Conservation (phyloP, 345 rosid genomes). For the Iberis pinnata region DNA sequence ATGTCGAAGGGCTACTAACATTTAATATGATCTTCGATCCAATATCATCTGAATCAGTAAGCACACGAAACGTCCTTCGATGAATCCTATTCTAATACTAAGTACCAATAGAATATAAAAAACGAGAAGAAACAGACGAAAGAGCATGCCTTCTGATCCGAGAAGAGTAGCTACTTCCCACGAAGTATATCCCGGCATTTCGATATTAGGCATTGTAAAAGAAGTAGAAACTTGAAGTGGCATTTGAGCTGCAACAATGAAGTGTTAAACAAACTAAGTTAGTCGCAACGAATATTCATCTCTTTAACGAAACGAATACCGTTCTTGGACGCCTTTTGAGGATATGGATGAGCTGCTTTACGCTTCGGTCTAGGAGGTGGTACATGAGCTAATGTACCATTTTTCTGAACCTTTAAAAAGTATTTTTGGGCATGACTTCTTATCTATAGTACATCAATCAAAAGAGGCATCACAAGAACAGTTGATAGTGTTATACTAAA, state of each 20-base stretch:
- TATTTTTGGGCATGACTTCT: constrained; percentile 98
- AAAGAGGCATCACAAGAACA: too few species aligned
- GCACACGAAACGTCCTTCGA: constrained; percentile 48
- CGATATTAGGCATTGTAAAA: constrained; percentile 38
- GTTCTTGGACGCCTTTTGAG: constrained; percentile 83
- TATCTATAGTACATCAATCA: constrained; percentile 41
- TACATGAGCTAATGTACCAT: constrained; percentile 80
- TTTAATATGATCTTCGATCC: constrained; percentile 61
- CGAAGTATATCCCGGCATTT: constrained; percentile 41
- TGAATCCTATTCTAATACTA: constrained; percentile 26
- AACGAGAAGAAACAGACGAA: constrained; percentile 17
- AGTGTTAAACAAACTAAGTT: constrained; percentile 14
- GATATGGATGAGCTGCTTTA: constrained; percentile 94
- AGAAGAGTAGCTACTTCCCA: constrained; percentile 68
- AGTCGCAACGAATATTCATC: not conserved
- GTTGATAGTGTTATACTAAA: too few species aligned
- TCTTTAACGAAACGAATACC: constrained; percentile 34
- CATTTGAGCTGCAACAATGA: constrained; percentile 37
- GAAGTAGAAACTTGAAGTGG: constrained; percentile 54
- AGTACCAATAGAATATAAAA: constrained; percentile 19
- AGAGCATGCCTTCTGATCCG: constrained; percentile 52
- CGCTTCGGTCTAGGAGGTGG: constrained; percentile 98
- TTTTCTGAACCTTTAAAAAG: constrained; percentile 93
- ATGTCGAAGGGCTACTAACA: constrained; percentile 40
- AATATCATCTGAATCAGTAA: constrained; percentile 95